Conservation (phyloP, 1,139 yeast species). For the Scheffersomyces titani region DNA sequence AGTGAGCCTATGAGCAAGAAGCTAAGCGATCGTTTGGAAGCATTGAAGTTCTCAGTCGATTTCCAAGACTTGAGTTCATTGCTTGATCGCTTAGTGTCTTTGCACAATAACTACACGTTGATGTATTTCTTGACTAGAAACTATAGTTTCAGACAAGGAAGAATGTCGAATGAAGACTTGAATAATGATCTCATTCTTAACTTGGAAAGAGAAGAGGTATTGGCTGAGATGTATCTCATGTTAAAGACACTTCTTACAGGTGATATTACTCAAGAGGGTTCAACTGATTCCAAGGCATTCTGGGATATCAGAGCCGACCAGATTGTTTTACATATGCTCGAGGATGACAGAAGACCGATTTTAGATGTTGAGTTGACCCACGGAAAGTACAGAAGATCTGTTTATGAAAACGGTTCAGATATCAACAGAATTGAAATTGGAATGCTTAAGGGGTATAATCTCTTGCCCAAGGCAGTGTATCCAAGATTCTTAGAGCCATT, state of each 20-base stretch:
- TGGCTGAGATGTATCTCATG: conserved; percentile 38
- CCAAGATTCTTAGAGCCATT: conserved; percentile 41
- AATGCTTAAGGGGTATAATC: conserved; percentile 46
- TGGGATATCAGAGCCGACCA: conserved; percentile 66
- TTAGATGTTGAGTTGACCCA: conserved; percentile 42
- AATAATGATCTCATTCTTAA: conserved; percentile 36
- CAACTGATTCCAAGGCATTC: conserved; percentile 28
- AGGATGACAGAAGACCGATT: conserved; percentile 45
- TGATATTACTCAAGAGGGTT: conserved; percentile 24
- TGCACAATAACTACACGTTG: conserved; percentile 29
- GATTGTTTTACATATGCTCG: conserved; percentile 43
- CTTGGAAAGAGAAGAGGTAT: conserved; percentile 27
- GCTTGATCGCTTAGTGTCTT: conserved; percentile 24
- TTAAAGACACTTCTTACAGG: conserved; percentile 45
- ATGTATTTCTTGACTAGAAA: conserved; percentile 29
- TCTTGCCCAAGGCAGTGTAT: conserved; percentile 32
- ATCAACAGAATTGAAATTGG: conserved; percentile 41
- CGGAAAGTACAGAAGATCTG: conserved; percentile 49
- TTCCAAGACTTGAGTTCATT: conserved; percentile 40
- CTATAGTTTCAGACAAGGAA: conserved; percentile 38
- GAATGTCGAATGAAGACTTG: conserved; percentile 35
- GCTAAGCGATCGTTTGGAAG: conserved; percentile 37
- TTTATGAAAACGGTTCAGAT: conserved; percentile 47
- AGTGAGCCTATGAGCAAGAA: conserved; percentile 44
- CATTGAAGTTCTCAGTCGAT: conserved; percentile 44